phyloP scores from a whole-genome alignment of 2,329 filamentous ascomycete genomes.

The Colletotrichum zoysiae region DNA sequence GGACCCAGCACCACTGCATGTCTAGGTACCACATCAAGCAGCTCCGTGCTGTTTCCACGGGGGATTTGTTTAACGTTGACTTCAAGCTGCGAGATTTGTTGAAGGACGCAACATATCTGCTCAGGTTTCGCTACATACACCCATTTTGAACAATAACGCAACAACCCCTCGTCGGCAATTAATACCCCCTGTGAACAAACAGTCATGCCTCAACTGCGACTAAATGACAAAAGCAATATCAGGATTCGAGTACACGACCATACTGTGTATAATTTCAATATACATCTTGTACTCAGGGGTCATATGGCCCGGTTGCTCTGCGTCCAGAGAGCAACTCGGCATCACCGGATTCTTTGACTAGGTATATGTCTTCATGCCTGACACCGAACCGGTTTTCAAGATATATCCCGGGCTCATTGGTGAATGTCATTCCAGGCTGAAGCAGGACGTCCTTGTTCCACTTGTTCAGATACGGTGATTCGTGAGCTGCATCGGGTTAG shows the following conservation, averaged over 20 bases:
- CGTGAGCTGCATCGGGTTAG: constrained; percentile 59
- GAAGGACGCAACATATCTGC: neutral
- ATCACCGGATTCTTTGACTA: constrained; percentile 65
- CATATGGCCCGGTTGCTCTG: constrained; percentile 64
- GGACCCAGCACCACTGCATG: neutral
- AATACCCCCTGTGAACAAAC: rapidly evolving
- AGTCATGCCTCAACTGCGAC: neutral
- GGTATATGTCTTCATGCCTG: constrained; percentile 71
- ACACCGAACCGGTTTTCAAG: constrained; percentile 71
- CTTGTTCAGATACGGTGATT: constrained; percentile 74
- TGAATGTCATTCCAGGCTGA: constrained; percentile 71
- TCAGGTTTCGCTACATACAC: rapidly evolving
- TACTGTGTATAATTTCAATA: neutral
- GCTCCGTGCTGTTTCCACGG: neutral
- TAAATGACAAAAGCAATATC: neutral
- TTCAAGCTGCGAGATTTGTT: too few species aligned
- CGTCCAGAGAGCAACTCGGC: constrained; percentile 68
- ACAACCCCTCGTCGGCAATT: neutral
- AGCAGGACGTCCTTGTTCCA: constrained; percentile 64
- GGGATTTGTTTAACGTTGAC: neutral
- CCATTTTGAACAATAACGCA: neutral
- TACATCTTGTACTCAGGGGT: constrained; percentile 53
- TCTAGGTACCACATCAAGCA: neutral
- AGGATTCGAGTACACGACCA: neutral
- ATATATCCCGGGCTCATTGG: constrained; percentile 74